Evolutionary conservation across 2,329 filamentous ascomycete genomes (phyloP), one percentile per base, ranked within the genome.

Genomic region (Dactylonectria estremocensis): DNA sequence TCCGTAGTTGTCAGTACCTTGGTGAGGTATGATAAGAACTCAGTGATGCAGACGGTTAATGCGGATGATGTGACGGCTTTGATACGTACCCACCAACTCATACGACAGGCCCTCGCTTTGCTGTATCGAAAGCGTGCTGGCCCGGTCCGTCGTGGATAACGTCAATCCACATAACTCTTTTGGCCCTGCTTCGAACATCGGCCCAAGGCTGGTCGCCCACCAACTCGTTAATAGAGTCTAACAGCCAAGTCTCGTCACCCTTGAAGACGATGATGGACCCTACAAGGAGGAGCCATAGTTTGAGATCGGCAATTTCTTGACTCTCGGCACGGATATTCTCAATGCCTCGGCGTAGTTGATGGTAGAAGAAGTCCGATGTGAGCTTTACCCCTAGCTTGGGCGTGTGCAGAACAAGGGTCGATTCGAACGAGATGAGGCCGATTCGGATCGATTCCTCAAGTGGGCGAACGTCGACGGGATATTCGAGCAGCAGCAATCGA

Each of bases 351-450:
- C 55, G 54, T 0, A 77, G 56, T 16, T 69, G 68, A 1, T 31
- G n/a, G 3, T 46, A 43, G n/a, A 77, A 64, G 3, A 52, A 35
- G 0, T 58, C 40, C 2, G 74, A 76, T 5, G 61, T 64, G 2
- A 77, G 18, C 8, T 71, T 76, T 1, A 58, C 52, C 6, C 71
- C 69, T 0, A 52, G 49, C 28, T n/a, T 52, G 3, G 66, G 68
- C 0, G 74, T 62, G 6, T 76, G 69, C 0, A 78, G 61, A 33
- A 78, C 78, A 2, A 78, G 69, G 0, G 76, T 76, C 0, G 78
- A 73, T 33, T 77, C 69, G 35, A 74, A 80, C 2, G 77, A 72
- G 1, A 79, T 57, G n/a, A 81, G 76, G 6, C 74, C 79, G 1
- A 80, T 55, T 1, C 76, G 72, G 13, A 76, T 48, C 0, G 74